Percentiles rank a stretch among this genome's conserved stretches.
phyloP scores from a whole-genome alignment of 2,329 filamentous ascomycete species.

The Aspergillus aculeatus region DNA sequence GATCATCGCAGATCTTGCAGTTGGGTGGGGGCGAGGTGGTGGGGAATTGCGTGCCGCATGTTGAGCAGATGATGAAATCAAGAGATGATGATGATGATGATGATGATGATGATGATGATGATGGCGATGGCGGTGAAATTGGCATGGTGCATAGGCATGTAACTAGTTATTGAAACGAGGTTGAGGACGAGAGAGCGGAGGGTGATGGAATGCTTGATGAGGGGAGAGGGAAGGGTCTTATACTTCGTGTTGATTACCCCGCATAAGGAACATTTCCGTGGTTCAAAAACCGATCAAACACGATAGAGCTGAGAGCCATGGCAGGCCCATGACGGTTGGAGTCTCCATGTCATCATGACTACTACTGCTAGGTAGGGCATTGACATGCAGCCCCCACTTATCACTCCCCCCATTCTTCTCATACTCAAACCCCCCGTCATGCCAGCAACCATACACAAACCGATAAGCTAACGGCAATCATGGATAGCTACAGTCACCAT shows the following conservation, averaged over 20 bases:
- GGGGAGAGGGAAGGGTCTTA: not conserved
- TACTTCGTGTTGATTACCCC: not conserved
- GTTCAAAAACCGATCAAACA: not conserved
- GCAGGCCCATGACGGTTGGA: too few relatives aligned
- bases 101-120: slow-evolving; percentile 11
- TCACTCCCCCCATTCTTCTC: not conserved
- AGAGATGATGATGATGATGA: slow-evolving; percentile 14
- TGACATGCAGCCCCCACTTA: not conserved
- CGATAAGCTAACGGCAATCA: slow-evolving; percentile 6
- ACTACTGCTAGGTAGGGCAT: too few relatives aligned
- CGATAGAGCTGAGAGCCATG: not conserved
- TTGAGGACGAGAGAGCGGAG: not conserved
- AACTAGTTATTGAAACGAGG: too few relatives aligned
- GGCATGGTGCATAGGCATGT: too few relatives aligned
- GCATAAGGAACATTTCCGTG: not conserved
- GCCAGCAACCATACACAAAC: too few relatives aligned
- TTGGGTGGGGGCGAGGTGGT: slow-evolving; percentile 17
- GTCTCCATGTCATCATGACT: too few relatives aligned
- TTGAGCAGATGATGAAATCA: slow-evolving; percentile 29
- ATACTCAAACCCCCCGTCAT: not conserved
- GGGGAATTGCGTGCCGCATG: slow-evolving; percentile 28
- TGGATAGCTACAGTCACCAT: slow-evolving; percentile 2
- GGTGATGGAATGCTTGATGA: not conserved
- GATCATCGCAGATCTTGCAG: slow-evolving; percentile 34
- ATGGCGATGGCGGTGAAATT: not conserved